Evolutionary conservation across 2,329 filamentous ascomycete genomes (phyloP).

Genomic region (Xylariaceae sp.): DNA sequence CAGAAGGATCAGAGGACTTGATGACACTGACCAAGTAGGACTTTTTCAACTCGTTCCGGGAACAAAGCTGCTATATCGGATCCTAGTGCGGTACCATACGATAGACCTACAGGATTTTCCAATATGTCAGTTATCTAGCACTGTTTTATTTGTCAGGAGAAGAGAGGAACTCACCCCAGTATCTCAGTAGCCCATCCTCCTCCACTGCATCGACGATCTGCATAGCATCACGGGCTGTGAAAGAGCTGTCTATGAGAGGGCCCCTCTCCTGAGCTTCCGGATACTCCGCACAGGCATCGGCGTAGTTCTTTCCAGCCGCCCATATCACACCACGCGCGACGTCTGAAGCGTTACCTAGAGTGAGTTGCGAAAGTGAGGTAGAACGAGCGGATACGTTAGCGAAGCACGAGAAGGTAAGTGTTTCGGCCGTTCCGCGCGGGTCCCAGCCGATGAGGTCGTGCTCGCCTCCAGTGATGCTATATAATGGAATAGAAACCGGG

Average conservation of each 20-base stretch:
- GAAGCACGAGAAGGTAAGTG: slow-evolving; percentile 33
- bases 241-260: slow-evolving; percentile 42
- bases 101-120: slow-evolving; percentile 41
- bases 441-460: slow-evolving; percentile 40
- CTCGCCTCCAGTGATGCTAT: slow-evolving; percentile 37
- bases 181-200: slow-evolving; percentile 47
- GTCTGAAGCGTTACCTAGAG: slow-evolving; percentile 30
- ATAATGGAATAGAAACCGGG: neutral
- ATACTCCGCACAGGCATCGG: slow-evolving; percentile 35
- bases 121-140: slow-evolving; percentile 12
- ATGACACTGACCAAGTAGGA: slow-evolving; percentile 48
- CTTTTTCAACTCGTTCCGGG: slow-evolving; percentile 48
- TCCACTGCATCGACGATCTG: slow-evolving; percentile 47
- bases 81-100: slow-evolving; percentile 51
- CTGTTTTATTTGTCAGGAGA: neutral
- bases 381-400: slow-evolving; percentile 10
- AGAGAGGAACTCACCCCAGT: slow-evolving; percentile 40
- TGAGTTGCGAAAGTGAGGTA: slow-evolving; percentile 7
- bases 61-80: slow-evolving; percentile 50
- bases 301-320: slow-evolving; percentile 28
- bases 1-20: neutral
- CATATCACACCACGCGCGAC: slow-evolving; percentile 26
- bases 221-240: slow-evolving; percentile 49
- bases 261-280: slow-evolving; percentile 35
- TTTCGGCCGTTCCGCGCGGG: slow-evolving; percentile 34